Evolutionary conservation across 2,329 filamentous ascomycete genomes (phyloP), one percentile per base, ranked within the genome.

Genomic region (Niveomyces coronatus): DNA sequence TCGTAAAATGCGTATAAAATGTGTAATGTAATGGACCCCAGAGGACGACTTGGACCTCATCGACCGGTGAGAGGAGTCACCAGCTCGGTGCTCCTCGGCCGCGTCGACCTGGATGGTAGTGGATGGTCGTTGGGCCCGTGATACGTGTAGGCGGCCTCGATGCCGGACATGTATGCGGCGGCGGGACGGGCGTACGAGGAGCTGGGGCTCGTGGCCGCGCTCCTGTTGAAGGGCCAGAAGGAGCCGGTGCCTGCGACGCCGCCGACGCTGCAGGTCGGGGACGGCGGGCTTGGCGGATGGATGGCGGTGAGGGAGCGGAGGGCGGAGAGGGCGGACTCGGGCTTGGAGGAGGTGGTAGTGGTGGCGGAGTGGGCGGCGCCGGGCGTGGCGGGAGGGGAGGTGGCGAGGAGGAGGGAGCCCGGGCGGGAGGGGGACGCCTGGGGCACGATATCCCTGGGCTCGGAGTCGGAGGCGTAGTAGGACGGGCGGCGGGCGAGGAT

Each of bases 51-150:
- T n/a, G 30, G 5, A 20, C 9, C n/a, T 54, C 48, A 76, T 48
- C 68, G 65, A 37, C 69, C 63, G 47, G 72, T 53, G 56, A 76
- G 67, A 23, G 76, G 75, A 35, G 74, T 77, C 31, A 79, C 73
- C 16, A 79, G 63, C 57, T 79, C 74, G 48, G 78, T 75, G 58
- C 74, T 78, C 57, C 70, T 76, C 23, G 74, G 72, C 32, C 75
- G 64, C 46, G 71, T 64, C 55, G 74, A 74, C 27, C 75, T 66
- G 9, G 65, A 65, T 11, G 76, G 75, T 17, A 79, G 57, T 6
- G 75, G 76, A 8, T 74, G 63, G 44, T 77, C 73, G 48, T 64
- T 61, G 39, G 55, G 54, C 18, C 53, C 55, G 41, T 49, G 47
- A 22, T 46, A 48, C 47, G 62, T 60, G 37, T 58, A 61, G 26